Evolutionary conservation across 2,329 filamentous ascomycete genomes (phyloP).

Genomic region (Rosellinia necatrix): DNA sequence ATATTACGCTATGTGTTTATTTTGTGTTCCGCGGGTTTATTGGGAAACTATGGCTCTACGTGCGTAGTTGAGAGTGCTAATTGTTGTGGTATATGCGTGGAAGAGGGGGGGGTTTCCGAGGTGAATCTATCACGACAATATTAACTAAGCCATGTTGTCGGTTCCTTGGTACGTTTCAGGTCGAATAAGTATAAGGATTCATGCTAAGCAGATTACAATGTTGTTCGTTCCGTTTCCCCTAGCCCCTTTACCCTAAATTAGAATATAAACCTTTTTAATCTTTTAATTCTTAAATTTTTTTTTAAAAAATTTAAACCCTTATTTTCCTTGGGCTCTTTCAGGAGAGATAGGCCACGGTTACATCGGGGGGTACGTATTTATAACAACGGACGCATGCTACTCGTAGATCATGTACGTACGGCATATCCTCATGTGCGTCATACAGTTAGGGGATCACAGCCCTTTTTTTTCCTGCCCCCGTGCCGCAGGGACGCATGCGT

Average conservation of each 20-base stretch:
- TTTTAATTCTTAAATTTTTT: neutral
- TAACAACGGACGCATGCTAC: conserved; percentile 3
- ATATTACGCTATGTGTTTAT: neutral
- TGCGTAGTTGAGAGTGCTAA: neutral
- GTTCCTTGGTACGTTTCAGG: neutral
- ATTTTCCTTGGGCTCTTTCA: no score
- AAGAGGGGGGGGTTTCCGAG: no score
- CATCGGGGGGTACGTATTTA: conserved; percentile 5
- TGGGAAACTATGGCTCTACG: neutral
- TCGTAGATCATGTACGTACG: conserved; percentile 20
- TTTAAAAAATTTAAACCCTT: no score
- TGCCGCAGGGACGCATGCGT: conserved; percentile 14
- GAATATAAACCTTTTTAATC: neutral
- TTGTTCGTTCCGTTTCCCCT: conserved; percentile 4
- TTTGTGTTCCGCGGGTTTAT: neutral
- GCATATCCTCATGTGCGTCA: conserved; percentile 18
- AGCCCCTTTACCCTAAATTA: conserved; percentile 2
- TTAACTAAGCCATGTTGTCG: no score
- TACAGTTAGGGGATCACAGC: conserved; percentile 8
- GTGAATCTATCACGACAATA: no score
- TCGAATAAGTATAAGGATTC: neutral
- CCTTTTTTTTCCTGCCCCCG: conserved; percentile 6
- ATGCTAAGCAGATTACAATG: no score
- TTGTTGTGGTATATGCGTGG: neutral
- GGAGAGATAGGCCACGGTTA: conserved; percentile 13